Evolutionary conservation across 2,329 filamentous ascomycete species (phyloP), one percentile per base, ranked within the genome.

Genomic region (Parafenestella ontariensis): DNA sequence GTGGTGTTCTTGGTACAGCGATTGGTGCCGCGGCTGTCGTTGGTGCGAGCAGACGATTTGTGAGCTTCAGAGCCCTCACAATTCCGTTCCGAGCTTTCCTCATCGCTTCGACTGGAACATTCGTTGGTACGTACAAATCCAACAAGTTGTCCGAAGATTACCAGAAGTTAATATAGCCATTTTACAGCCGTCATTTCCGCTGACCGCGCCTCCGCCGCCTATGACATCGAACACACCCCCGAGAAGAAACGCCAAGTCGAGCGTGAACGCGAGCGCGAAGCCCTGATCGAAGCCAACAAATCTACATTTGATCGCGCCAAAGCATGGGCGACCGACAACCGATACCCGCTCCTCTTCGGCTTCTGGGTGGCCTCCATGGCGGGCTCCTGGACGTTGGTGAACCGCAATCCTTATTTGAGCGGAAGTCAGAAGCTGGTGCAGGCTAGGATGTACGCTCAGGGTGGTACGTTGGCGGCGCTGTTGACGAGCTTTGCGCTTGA

Each of bases 371-470:
- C 89, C 34, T 87, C 87, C 67, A 94, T 97, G 87, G 87, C 83
- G 54, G 77, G 88, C 37, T 88, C 91, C 4, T 85, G 95, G 63
- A 86, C 82, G 50, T 75, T 96, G 26, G 92, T 97, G 60, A 87
- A 89, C 70, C 86, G 91, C 59, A 91, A 91, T 74, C 87, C 85
- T 62, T 90, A 88, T 73, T 82, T 96, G 42, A 86, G 84, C 45
- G 88, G 87, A 2, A 80, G 85, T 56, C 93, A 97, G 82, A 96
- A 96, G 83, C 80, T 97, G 20, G 93, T 97, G 15, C 93, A 97
- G 83, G 93, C 92, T 21, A 89, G 93, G 85, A 89, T 97, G 62
- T 96, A 96, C 78, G 93, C 93, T 3, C 93, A 97, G 81, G 92
- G 90, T 5, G 80, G 96, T 66, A 96, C 93, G 5, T 81, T 97